phyloP scores from a whole-genome alignment of 225 moss, liverwort and hornwort genomes.

The Sphagnum tenellum region DNA sequence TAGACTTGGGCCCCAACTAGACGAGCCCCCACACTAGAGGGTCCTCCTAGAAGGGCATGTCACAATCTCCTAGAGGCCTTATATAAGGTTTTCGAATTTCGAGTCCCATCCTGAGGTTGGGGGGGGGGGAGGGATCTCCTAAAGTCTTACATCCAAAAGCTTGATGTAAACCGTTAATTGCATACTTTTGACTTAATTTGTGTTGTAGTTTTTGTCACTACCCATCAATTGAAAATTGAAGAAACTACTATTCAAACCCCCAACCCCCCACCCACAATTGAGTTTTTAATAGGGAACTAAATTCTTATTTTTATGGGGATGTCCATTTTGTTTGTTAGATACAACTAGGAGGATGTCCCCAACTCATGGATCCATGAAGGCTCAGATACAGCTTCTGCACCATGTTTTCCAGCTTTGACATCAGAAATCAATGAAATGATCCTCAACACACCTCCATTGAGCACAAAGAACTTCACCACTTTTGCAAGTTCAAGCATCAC shows the following conservation, averaged over 20 bases:
- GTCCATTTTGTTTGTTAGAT: slow-evolving; percentile 10
- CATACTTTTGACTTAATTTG: neutral
- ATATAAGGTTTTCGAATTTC: too few relatives aligned
- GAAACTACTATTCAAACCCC: too few relatives aligned
- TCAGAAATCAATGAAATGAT: neutral
- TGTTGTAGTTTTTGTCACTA: neutral
- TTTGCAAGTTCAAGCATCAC: neutral
- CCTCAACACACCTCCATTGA: slow-evolving; percentile 8
- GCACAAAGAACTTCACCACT: neutral
- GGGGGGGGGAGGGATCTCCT: too few relatives aligned
- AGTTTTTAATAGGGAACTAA: too few relatives aligned
- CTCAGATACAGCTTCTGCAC: neutral
- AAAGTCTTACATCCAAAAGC: neutral
- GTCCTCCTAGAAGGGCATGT: too few relatives aligned
- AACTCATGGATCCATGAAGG: slow-evolving; percentile 17
- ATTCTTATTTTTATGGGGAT: neutral
- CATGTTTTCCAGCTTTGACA: slow-evolving; percentile 8
- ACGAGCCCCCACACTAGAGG: too few relatives aligned
- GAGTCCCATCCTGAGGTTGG: too few relatives aligned
- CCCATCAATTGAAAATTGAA: too few relatives aligned
- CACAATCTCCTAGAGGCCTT: too few relatives aligned
- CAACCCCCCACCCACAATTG: too few relatives aligned
- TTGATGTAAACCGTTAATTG: neutral
- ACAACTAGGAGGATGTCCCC: neutral
- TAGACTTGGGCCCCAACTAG: too few relatives aligned